Conservation (phyloP, 306 rosid species). For the Lablab purpureus region DNA sequence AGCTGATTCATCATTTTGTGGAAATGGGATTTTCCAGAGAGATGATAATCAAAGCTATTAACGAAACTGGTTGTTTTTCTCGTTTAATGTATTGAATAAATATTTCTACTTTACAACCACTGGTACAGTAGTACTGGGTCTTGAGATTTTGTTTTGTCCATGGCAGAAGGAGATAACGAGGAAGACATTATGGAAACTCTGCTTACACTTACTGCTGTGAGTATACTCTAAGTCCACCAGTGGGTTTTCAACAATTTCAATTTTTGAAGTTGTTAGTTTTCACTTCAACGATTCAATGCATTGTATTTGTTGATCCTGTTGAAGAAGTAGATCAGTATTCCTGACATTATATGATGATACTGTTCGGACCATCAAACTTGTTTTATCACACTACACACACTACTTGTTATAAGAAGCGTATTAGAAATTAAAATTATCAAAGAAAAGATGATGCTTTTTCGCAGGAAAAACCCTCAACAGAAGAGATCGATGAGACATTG, state of each 20-base stretch:
- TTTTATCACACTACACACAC: no score
- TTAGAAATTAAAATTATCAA: no score
- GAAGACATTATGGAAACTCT: slow-evolving; percentile 46
- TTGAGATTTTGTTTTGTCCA: not conserved
- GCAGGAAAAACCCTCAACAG: slow-evolving; percentile 55
- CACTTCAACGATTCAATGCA: not conserved
- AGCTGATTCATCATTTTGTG: slow-evolving; percentile 24
- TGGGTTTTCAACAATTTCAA: not conserved
- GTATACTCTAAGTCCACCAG: not conserved
- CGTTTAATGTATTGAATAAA: not conserved
- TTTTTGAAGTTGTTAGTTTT: not conserved
- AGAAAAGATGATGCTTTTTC: slow-evolving; percentile 16
- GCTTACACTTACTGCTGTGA: slow-evolving; percentile 30
- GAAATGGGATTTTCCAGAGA: slow-evolving; percentile 46
- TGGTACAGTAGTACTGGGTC: not conserved
- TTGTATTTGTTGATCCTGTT: not conserved
- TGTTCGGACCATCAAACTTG: no score
- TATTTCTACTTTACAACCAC: not conserved
- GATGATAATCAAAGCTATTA: slow-evolving; percentile 36
- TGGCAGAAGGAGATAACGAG: slow-evolving; percentile 36
- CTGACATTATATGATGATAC: no score
- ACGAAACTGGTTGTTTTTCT: slow-evolving; percentile 30
- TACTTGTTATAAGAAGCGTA: no score
- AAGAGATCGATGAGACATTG: slow-evolving; percentile 53
- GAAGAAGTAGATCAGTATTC: not conserved